phyloP scores from a whole-genome alignment of 2,329 filamentous ascomycete species.

The Fusarium verrucosum region DNA sequence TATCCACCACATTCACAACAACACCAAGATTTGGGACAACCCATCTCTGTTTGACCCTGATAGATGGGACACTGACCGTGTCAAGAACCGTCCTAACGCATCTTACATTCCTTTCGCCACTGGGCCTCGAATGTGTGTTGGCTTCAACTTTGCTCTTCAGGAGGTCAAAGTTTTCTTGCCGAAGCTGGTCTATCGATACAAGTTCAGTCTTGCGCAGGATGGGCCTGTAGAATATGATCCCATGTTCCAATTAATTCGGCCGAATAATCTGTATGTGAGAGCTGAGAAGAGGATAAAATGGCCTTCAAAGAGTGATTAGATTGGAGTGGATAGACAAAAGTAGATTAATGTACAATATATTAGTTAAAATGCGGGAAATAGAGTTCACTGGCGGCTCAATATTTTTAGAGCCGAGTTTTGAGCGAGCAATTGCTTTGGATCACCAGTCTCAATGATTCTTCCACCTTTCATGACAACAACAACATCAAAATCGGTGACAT shows the following conservation, averaged over 20 bases:
- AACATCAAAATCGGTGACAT: slow-evolving; percentile 42
- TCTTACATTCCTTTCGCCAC: slow-evolving; percentile 68
- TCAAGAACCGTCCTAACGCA: slow-evolving; percentile 61
- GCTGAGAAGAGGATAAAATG: slow-evolving; percentile 60
- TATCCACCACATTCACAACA: slow-evolving; percentile 62
- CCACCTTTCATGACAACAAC: slow-evolving; percentile 46
- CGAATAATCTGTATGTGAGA: slow-evolving; percentile 63
- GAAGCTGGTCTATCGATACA: slow-evolving; percentile 67
- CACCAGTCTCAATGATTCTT: slow-evolving; percentile 40
- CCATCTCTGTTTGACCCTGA: slow-evolving; percentile 67
- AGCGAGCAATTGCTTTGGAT: slow-evolving; percentile 39
- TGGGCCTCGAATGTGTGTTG: slow-evolving; percentile 67
- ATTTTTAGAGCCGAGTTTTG: slow-evolving; percentile 6
- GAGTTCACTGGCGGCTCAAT: not conserved
- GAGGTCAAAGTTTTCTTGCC: slow-evolving; percentile 68
- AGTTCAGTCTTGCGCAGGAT: slow-evolving; percentile 61
- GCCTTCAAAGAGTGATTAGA: slow-evolving; percentile 48
- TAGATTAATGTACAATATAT: slow-evolving; percentile 23
- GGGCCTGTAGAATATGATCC: slow-evolving; percentile 66
- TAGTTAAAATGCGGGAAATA: not conserved
- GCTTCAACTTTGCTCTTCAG: slow-evolving; percentile 70
- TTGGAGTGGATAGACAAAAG: slow-evolving; percentile 16
- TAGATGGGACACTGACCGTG: slow-evolving; percentile 64
- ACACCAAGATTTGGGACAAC: slow-evolving; percentile 66
- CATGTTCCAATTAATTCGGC: slow-evolving; percentile 66